These are phyloP conservation scores for Clitoria ternatea DNA, from an alignment of 306 rosid species.

Conservation along the genomic window DNA sequence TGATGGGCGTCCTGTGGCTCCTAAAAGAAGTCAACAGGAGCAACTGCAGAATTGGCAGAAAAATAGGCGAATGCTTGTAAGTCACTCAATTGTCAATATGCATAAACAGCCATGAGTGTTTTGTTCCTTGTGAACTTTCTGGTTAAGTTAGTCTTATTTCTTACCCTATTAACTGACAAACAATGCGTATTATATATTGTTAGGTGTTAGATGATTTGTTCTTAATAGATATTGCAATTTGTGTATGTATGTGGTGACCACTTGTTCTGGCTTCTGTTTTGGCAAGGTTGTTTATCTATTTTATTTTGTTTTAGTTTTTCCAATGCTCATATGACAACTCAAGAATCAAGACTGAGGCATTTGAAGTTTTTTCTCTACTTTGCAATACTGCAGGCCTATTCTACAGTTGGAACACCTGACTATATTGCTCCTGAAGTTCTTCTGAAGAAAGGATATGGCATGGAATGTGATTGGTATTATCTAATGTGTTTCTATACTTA, in stretches of 20 bases:
- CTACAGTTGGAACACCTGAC: constrained; percentile 98
- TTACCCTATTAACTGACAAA: neutral
- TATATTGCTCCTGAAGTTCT: constrained; percentile 98
- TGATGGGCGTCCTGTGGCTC: constrained; percentile 82
- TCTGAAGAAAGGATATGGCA: constrained; percentile 98
- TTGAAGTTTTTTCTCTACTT: constrained; percentile 16
- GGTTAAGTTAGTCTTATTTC: neutral
- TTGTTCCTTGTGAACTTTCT: constrained; percentile 23
- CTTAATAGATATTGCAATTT: neutral
- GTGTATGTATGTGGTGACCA: constrained; percentile 1
- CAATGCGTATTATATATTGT: neutral
- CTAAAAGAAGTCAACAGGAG: constrained; percentile 96
- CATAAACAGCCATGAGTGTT: constrained; percentile 23
- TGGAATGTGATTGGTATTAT: constrained; percentile 92
- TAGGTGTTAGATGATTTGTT: constrained; percentile 9
- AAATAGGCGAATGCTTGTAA: constrained; percentile 97
- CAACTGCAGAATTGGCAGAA: constrained; percentile 99
- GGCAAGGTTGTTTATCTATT: neutral
- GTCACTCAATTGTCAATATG: constrained; percentile 28
- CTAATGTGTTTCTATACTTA: neutral
- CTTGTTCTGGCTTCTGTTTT: constrained; percentile 18
- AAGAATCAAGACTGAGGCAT: neutral
- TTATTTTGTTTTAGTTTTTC: neutral
- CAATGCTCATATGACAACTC: neutral
- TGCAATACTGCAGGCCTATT: constrained; percentile 73